Percentiles rank a stretch among this genome's conserved stretches.
These are phyloP conservation scores for Beta vulgaris DNA, from an alignment of 148 eudicot genomes.

Conservation along the genomic window DNA sequence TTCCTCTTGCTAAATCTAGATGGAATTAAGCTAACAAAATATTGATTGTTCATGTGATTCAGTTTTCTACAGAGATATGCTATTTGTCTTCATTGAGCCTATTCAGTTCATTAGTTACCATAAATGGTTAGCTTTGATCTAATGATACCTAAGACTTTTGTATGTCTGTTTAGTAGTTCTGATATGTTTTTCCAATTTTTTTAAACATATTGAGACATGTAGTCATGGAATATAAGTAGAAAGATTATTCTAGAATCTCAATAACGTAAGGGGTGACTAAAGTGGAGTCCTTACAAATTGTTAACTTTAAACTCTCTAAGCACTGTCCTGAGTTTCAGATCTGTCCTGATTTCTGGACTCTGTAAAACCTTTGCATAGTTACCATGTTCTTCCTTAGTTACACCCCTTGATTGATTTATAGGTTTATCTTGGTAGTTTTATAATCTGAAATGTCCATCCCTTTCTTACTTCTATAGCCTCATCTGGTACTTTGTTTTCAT, in stretches of 20 bases:
- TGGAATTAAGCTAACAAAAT: neutral
- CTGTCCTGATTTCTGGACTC: neutral
- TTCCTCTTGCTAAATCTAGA: slow-evolving; percentile 11
- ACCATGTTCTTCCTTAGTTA: neutral
- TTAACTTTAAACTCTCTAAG: neutral
- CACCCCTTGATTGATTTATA: neutral
- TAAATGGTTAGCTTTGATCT: too few relatives aligned
- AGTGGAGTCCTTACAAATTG: neutral
- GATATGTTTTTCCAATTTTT: neutral
- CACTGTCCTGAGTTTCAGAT: neutral
- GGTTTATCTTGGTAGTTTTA: neutral
- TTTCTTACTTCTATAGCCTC: neutral
- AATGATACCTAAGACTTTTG: neutral
- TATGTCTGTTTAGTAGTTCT: neutral
- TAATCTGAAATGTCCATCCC: neutral
- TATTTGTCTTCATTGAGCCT: neutral
- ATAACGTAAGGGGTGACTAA: neutral
- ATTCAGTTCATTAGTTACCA: too few relatives aligned
- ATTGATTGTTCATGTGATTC: neutral
- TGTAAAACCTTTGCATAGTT: neutral
- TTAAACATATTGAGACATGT: neutral
- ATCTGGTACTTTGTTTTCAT: neutral
- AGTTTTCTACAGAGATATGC: neutral
- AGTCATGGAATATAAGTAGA: neutral
- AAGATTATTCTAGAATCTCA: neutral